Evolutionary conservation across 331 rosid genomes (phyloP), one percentile per base, ranked within the genome.

Genomic region (Acacia pycnantha): DNA sequence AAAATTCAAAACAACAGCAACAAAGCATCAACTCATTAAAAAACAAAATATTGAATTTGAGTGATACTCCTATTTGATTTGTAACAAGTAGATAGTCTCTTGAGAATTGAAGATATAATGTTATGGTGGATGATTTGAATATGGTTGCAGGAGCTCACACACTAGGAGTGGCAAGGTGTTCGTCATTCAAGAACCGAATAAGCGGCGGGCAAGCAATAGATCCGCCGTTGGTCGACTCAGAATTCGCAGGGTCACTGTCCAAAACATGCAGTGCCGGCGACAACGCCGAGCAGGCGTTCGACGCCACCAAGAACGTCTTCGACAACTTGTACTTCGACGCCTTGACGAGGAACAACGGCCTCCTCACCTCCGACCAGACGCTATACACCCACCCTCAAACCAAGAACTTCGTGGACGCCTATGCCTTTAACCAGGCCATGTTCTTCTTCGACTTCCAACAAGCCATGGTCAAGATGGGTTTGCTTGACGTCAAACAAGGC

Each of bases 91-190:
- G 19, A 15, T 5, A 16, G 53, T 48, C 19, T 48, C 6, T 4
- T 54, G 62, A 54, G 27, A 54, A 54, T 18, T 21, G 62, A 54
- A 21, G 62, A 46, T 48, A 18, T 51, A 51, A 54, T 54, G 62
- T 0, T 22, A n/a, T 22, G 6, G 1, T 33, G 43, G 71, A 29
- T 65, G 22, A 66, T 67, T 51, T 22, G 73, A 37, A 9, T 62
- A 29, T 77, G 58, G 77, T 90, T 80, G 76, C 80, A 92, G 98
- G 99, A 53, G 99, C 97, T 9, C 99, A 95, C 67, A 91, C 99
- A 16, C 79, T 95, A 37, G 99, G 99, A 80, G 98, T 91, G 51
- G 97, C 99, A 47, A 87, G 94, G 62, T 95, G 99, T 85, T 67
- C 89, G 5, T 86, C 94, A 1, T 95, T 95, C 91, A 92, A 92